phyloP scores from a whole-genome alignment of 2,329 filamentous ascomycete species.

The Aspergillus awamori region DNA sequence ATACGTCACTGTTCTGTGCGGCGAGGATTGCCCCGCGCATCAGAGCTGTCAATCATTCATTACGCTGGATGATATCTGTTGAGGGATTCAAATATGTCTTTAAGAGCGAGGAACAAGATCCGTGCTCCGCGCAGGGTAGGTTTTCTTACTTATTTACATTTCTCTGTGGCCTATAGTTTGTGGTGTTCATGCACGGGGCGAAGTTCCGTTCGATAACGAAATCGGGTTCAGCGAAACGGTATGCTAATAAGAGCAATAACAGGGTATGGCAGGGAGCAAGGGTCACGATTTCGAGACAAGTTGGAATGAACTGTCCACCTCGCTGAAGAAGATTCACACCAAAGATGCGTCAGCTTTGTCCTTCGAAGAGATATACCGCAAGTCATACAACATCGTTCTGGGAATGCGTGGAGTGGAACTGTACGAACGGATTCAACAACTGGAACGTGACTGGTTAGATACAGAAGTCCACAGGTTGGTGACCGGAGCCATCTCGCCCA shows the following conservation, averaged over 20 bases:
- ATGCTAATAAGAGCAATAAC: background rate
- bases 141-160: conserved; percentile 23
- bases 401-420: conserved; percentile 81
- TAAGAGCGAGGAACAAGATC: conserved; percentile 65
- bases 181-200: background rate
- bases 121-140: conserved; percentile 68
- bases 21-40: conserved; percentile 18
- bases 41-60: background rate
- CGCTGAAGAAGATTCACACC: conserved; percentile 84
- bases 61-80: conserved; percentile 15
- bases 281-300: conserved; percentile 80
- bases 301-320: conserved; percentile 76
- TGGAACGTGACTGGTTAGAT: conserved; percentile 81
- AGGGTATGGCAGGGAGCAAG: conserved; percentile 61
- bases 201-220: background rate
- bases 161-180: conserved; percentile 7
- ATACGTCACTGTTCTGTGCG: background rate
- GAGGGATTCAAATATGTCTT: conserved; percentile 47
- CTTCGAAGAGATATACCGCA: conserved; percentile 93
- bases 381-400: conserved; percentile 89
- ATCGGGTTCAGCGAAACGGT: background rate
- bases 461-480: conserved; percentile 73
- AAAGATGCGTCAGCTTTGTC: conserved; percentile 88
- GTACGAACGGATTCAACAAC: conserved; percentile 76
- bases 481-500: conserved; percentile 68